Evolutionary conservation across 2,329 filamentous ascomycete species (phyloP).

Genomic region (Aspergillus neotritici): DNA sequence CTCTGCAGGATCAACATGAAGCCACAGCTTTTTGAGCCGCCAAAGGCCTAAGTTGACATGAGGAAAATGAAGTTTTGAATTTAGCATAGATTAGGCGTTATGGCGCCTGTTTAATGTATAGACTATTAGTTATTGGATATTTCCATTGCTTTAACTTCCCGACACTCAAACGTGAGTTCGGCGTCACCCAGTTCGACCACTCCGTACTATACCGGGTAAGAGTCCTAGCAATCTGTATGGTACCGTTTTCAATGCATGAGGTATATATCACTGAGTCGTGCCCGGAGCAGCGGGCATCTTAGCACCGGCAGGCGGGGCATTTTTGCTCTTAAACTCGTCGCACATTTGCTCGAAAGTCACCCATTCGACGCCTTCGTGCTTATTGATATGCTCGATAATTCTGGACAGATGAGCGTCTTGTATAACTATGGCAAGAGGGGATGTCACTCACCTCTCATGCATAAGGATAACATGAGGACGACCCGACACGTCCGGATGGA

Average conservation of each 20-base stretch:
- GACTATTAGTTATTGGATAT: too few species aligned
- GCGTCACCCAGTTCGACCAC: too few species aligned
- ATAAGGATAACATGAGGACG: slow-evolving; percentile 67
- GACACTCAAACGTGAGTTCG: too few species aligned
- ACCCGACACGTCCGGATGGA: slow-evolving; percentile 68
- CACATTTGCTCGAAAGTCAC: slow-evolving; percentile 61
- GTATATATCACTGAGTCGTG: slow-evolving; percentile 1
- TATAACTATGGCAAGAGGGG: too few species aligned
- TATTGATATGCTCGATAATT: slow-evolving; percentile 65
- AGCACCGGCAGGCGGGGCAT: slow-evolving; percentile 20
- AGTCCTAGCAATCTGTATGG: neutral
- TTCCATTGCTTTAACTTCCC: too few species aligned
- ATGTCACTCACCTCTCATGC: slow-evolving; percentile 56
- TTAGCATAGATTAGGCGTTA: neutral
- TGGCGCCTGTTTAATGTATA: too few species aligned
- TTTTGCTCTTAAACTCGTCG: slow-evolving; percentile 60
- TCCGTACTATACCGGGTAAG: neutral
- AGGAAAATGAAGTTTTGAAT: neutral
- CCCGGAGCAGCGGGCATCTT: slow-evolving; percentile 20
- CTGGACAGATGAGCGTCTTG: slow-evolving; percentile 5
- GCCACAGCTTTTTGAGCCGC: slow-evolving; percentile 65
- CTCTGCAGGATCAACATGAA: slow-evolving; percentile 97
- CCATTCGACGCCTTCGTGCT: slow-evolving; percentile 47
- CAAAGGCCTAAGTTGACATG: slow-evolving; percentile 23
- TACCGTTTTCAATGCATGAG: neutral